Percentiles rank a stretch among this genome's conserved stretches.
Conservation (phyloP, 495 filamentous ascomycete species). For the Penicillium maclennaniae region DNA sequence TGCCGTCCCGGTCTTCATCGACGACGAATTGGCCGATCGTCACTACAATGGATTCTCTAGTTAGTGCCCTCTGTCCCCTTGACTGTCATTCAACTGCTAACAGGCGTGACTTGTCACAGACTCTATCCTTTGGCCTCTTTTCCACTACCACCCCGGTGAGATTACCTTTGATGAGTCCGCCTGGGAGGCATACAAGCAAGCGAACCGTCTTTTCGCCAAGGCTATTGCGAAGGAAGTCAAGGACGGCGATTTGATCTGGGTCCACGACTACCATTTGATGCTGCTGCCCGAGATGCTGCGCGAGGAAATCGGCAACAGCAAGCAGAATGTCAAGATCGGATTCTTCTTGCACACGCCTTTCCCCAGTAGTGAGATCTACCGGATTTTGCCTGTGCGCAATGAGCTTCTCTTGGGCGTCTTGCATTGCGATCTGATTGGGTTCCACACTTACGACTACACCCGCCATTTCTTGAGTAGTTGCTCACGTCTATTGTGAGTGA, state of each 20-base stretch:
- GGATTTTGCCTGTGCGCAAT: constrained; percentile 88
- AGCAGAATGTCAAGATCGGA: constrained; percentile 89
- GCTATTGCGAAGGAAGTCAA: constrained; percentile 74
- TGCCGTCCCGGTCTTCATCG: constrained; percentile 73
- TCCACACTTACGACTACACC: constrained; percentile 96
- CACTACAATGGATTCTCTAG: constrained; percentile 89
- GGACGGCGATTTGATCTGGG: constrained; percentile 92
- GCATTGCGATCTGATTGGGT: constrained; percentile 89
- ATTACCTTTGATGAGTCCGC: constrained; percentile 94
- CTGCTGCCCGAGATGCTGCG: constrained; percentile 90
- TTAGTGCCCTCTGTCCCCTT: constrained; percentile 37
- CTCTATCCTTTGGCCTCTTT: constrained; percentile 93
- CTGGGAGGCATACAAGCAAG: constrained; percentile 89
- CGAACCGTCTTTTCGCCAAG: constrained; percentile 84
- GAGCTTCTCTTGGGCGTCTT: constrained; percentile 81
- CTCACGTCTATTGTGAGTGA: constrained; percentile 75
- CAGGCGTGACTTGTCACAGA: constrained; percentile 46
- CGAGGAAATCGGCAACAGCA: constrained; percentile 68
- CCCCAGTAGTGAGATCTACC: constrained; percentile 95
- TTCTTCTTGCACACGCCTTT: constrained; percentile 98
- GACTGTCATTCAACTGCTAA: not conserved
- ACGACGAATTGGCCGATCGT: constrained; percentile 71
- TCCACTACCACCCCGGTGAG: constrained; percentile 97
- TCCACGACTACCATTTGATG: constrained; percentile 98
- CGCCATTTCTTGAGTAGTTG: constrained; percentile 92